Evolutionary conservation across 805 yeast genomes (phyloP).

Genomic region (Saccharomycopsis malanga): DNA sequence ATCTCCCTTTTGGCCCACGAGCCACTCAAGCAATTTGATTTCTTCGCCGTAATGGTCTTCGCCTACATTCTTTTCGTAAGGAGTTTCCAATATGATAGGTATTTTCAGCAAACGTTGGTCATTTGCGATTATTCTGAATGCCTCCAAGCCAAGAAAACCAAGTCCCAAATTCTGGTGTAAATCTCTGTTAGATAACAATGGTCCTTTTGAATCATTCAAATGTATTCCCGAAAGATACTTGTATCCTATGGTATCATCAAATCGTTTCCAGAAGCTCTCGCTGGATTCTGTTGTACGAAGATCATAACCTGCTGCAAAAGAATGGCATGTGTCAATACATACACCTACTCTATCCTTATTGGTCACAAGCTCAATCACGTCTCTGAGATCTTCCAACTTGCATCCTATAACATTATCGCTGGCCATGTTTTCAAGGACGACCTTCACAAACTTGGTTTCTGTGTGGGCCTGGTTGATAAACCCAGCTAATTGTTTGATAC

Average conservation of each 20-base stretch:
- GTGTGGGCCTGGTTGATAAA: conserved; percentile 73
- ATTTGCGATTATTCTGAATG: conserved; percentile 73
- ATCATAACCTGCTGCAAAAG: conserved; percentile 96
- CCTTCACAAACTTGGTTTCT: conserved; percentile 71
- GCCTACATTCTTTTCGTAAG: conserved; percentile 38
- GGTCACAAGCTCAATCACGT: conserved; percentile 71
- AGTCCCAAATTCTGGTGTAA: conserved; percentile 84
- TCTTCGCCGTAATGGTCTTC: conserved; percentile 77
- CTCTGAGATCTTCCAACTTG: conserved; percentile 61
- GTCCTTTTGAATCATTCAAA: conserved; percentile 92
- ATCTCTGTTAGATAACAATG: conserved; percentile 83
- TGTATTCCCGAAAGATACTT: conserved; percentile 76
- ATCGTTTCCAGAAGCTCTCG: conserved; percentile 64
- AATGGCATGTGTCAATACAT: conserved; percentile 93
- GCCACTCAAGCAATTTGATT: conserved; percentile 75
- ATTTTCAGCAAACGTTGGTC: conserved; percentile 50
- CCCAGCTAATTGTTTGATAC: conserved; percentile 63
- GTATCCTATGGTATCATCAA: conserved; percentile 68
- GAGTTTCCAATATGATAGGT: conserved; percentile 87
- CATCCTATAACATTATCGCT: conserved; percentile 91
- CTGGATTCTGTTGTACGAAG: conserved; percentile 53
- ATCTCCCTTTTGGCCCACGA: conserved; percentile 47
- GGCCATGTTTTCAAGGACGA: conserved; percentile 95
- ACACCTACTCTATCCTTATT: conserved; percentile 87
- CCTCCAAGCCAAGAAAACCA: conserved; percentile 85